These are phyloP conservation scores for Carex littledalei DNA, from an alignment of 176 grass and related monocot genomes.

Conservation along the genomic window DNA sequence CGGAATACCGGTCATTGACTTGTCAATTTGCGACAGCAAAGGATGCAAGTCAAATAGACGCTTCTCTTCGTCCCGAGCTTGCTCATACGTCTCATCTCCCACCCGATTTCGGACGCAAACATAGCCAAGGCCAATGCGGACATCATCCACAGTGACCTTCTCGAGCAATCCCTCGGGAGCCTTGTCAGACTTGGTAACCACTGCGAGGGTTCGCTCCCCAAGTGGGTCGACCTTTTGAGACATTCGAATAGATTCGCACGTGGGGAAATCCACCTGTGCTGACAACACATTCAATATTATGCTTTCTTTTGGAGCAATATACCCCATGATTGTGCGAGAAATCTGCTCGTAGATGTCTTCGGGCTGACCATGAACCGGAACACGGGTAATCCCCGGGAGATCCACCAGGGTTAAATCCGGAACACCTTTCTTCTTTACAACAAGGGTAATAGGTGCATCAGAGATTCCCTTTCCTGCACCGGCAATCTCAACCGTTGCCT, in stretches of 20 bases:
- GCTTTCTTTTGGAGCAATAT: conserved; percentile 30
- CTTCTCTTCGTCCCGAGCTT: conserved; percentile 8
- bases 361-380: conserved; percentile 24
- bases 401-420: conserved; percentile 27
- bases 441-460: neutral
- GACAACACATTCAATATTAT: conserved; percentile 32
- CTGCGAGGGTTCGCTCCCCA: conserved; percentile 19
- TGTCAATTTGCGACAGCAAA: conserved; percentile 21
- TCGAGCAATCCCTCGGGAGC: conserved; percentile 26
- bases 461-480: conserved; percentile 24
- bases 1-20: conserved; percentile 22
- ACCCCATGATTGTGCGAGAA: conserved; percentile 13
- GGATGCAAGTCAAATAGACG: conserved; percentile 6
- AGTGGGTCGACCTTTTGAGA: conserved; percentile 20
- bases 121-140: conserved; percentile 34
- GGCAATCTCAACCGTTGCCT: conserved; percentile 19
- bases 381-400: conserved; percentile 30
- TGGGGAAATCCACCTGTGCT: conserved; percentile 25
- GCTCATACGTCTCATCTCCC: conserved; percentile 24
- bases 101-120: conserved; percentile 32
- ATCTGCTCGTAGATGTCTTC: conserved; percentile 30
- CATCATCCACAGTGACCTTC: conserved; percentile 29
- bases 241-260: conserved; percentile 25
- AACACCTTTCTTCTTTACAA: conserved; percentile 22
- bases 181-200: conserved; percentile 28